Conservation (phyloP, 768 basidiomycete species). For the Tricholoma flavovirens region DNA sequence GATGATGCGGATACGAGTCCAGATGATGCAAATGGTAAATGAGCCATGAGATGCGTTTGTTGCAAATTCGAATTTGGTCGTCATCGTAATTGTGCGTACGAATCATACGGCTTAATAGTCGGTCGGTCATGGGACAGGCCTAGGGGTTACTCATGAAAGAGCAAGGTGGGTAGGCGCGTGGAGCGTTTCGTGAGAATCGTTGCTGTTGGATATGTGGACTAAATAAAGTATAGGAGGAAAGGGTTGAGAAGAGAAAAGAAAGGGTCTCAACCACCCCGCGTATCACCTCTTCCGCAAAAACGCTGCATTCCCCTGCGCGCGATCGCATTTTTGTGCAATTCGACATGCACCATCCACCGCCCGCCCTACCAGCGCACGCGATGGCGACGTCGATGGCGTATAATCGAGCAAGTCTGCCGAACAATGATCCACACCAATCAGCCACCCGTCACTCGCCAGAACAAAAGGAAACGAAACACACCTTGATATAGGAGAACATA, state of each 20-base stretch:
- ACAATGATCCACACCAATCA: constrained; percentile 1
- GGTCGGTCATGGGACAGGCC: not conserved
- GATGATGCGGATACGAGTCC: too few relatives aligned
- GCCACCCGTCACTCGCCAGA: not conserved
- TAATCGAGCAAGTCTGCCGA: constrained; percentile 47
- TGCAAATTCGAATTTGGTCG: too few relatives aligned
- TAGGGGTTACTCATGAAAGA: not conserved
- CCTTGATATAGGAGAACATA: constrained; percentile 62
- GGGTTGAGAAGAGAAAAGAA: not conserved
- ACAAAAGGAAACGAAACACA: constrained; percentile 21
- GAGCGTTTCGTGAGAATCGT: not conserved
- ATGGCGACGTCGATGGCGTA: constrained; percentile 49
- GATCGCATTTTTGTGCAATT: constrained; percentile 58
- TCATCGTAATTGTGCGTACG: not conserved
- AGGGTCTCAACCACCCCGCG: not conserved
- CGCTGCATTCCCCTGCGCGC: constrained; percentile 48
- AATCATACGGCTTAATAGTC: not conserved
- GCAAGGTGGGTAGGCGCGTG: not conserved
- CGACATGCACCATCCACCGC: constrained; percentile 51
- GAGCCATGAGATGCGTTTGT: not conserved
- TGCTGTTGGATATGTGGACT: not conserved
- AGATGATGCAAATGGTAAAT: not conserved
- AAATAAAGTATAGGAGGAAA: not conserved
- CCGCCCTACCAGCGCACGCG: constrained; percentile 47
- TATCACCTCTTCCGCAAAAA: constrained; percentile 14